Percentiles rank a stretch among this genome's conserved stretches.
Conservation (phyloP, 2,329 filamentous ascomycete species). For the Aspergillus costaricaensis region DNA sequence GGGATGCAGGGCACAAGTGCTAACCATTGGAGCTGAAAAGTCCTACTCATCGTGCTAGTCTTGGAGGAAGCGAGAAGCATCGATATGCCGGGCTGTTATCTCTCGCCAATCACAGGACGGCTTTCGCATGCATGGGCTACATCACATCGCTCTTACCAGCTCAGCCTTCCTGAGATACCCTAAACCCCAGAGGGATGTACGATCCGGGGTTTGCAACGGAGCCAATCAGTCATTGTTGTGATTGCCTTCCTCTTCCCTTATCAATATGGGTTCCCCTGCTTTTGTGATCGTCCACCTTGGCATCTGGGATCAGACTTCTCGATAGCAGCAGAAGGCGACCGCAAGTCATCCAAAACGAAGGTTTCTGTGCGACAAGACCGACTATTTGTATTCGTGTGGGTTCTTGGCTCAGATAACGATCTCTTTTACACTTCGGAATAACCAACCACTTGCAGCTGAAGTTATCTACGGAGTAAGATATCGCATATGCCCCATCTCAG, state of each 20-base stretch:
- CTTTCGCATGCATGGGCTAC: neutral
- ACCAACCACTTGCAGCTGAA: neutral
- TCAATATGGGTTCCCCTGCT: neutral
- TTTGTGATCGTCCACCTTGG: neutral
- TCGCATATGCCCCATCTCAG: neutral
- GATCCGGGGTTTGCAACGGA: neutral
- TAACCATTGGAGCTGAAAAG: neutral
- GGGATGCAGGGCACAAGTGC: neutral
- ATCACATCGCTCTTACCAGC: neutral
- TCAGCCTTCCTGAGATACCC: neutral
- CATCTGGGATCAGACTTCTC: neutral
- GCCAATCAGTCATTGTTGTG: neutral
- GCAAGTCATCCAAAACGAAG: neutral
- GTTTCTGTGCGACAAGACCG: neutral
- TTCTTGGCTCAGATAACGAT: conserved; percentile 1
- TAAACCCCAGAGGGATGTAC: conserved; percentile 8
- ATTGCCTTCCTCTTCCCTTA: neutral
- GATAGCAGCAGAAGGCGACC: neutral
- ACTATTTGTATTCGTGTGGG: neutral
- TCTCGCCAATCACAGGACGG: conserved; percentile 9
- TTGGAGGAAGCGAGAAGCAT: neutral
- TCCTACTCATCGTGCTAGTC: neutral
- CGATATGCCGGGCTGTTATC: conserved; percentile 3
- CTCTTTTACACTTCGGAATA: neutral
- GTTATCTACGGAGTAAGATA: neutral